Base-by-base conservation (phyloP, 371 early-diverging fungal genomes). In the Syncephalastrum contaminatum region DNA sequence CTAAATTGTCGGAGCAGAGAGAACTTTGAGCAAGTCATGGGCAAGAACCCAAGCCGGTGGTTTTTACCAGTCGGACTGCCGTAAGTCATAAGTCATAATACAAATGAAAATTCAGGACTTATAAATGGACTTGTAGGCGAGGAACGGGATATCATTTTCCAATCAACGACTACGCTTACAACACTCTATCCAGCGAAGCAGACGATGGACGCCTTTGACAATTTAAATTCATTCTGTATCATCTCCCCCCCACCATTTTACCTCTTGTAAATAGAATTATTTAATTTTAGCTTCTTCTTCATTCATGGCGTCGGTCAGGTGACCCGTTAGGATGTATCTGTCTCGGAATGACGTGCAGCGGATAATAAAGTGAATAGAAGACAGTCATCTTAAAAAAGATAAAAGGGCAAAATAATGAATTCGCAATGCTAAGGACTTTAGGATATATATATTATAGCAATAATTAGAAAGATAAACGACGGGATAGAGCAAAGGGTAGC, bases 21-120 rank as follows among this genome's bases (percentile, higher is more conserved):
- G 49, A 88, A 88, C 57, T 67, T 81, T 39, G 61, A 64, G 10
- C 77, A 84, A 57, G 84, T 88, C 15, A 62, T 88, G 52, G 89
- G 87, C 8, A 30, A 46, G 21, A 70, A 70, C 22, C 58, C 67
- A 57, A 54, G 64, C 52, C 61, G 65, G 20, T 89, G 87, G 86
- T 70, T 90, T 44, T 41, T 86, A 19, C 89, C 89, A 5, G 59
- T 85, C 2, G 69, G 70, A 6, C 58, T 69, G 40, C 74, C 74
- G 83, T 83, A 75, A 66, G 75, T 68, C 7, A 42, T 22, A 13
- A 16, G 21, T 48, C 42, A 15, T 16, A 40, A 12, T n/a, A 7
- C n/a, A 43, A 20, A 43, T 20, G 30, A 22, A 19, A 27, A 50
- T 14, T 50, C 21, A 47, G 18, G 41, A 16, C 54, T 19, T 22